Conservation (phyloP, 1,284 basidiomycete genomes). For the Psilocybe mexicana region DNA sequence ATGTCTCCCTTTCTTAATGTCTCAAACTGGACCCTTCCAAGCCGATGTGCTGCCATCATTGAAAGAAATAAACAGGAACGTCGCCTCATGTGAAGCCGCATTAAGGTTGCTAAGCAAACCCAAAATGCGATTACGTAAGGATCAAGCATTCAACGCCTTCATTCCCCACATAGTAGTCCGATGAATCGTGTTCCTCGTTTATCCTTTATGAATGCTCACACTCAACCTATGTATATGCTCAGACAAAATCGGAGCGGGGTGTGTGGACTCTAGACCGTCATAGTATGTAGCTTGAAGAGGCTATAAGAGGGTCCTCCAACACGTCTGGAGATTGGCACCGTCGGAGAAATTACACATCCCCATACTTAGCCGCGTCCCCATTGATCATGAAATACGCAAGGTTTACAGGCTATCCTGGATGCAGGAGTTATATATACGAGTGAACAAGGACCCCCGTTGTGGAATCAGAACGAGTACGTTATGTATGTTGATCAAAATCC, state of each 20-base stretch:
- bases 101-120: constrained; percentile 17
- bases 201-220: background rate
- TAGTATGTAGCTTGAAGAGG: no score
- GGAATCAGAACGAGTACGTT: background rate
- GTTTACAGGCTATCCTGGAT: background rate
- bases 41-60: background rate
- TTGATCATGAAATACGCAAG: background rate
- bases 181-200: constrained; percentile 1
- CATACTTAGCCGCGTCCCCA: background rate
- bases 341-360: background rate
- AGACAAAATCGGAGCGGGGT: background rate
- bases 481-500: background rate
- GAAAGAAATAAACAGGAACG: constrained; percentile 20
- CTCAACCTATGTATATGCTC: no score
- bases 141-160: constrained; percentile 7
- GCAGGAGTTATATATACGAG: background rate
- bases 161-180: background rate
- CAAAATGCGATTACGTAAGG: background rate
- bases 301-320: background rate
- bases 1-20: constrained; percentile 11
- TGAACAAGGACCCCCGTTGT: background rate
- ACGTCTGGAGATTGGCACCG: background rate
- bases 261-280: background rate
- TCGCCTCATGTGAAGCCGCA: constrained; percentile 16
- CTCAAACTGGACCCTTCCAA: constrained; percentile 8